Evolutionary conservation across 768 basidiomycete species (phyloP).

Genomic region (Boletellus emodensis): DNA sequence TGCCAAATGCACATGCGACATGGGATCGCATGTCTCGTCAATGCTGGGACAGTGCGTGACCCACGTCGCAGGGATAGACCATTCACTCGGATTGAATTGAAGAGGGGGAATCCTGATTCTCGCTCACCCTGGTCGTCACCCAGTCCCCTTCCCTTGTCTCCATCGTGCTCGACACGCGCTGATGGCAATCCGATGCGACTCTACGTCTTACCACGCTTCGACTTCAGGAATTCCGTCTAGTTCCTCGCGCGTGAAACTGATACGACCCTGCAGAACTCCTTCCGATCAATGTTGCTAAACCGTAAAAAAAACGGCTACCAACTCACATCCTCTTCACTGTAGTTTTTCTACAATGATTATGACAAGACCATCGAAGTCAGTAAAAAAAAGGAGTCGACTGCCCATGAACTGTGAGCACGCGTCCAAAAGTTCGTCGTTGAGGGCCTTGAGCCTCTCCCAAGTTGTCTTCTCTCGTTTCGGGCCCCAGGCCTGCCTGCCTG

Average conservation of each 20-base stretch:
- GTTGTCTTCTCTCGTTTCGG: slow-evolving; percentile 61
- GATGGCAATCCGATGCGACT: too few species aligned
- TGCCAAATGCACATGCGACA: too few species aligned
- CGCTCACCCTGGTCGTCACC: too few species aligned
- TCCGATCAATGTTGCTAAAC: neutral
- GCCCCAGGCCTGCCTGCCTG: slow-evolving; percentile 68
- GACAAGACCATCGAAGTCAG: neutral
- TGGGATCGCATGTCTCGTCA: too few species aligned
- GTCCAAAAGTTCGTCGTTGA: slow-evolving; percentile 76
- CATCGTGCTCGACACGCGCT: too few species aligned
- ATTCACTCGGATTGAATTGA: too few species aligned
- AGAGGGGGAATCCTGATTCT: too few species aligned
- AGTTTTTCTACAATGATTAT: slow-evolving; percentile 59
- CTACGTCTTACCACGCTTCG: too few species aligned
- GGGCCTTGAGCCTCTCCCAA: slow-evolving; percentile 46
- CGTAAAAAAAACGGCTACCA: neutral
- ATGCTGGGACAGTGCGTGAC: too few species aligned
- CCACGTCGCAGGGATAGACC: too few species aligned
- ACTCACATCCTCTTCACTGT: slow-evolving; percentile 77
- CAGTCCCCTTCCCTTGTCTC: too few species aligned
- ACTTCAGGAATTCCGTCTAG: slow-evolving; percentile 76
- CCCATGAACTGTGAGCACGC: slow-evolving; percentile 73
- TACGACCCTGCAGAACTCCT: slow-evolving; percentile 41
- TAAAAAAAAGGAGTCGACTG: slow-evolving; percentile 23
- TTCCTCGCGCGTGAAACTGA: slow-evolving; percentile 67